Base-by-base conservation (phyloP, 2,329 filamentous ascomycete genomes). In the Colletotrichum sp. region DNA sequence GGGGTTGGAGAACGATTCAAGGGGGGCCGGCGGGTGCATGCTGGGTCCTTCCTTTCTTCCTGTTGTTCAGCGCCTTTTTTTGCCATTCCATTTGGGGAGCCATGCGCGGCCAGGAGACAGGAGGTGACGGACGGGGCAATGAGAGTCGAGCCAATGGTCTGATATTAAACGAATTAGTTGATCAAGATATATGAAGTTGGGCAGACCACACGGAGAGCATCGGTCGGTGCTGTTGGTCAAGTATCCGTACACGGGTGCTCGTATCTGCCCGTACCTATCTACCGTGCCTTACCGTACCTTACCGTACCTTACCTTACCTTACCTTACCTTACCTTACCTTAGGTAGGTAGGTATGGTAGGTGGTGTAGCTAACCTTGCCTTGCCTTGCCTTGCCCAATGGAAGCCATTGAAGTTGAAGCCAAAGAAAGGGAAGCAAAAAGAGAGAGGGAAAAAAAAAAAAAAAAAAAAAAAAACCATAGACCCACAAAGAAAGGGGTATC, bases 11-110 rank as follows among this genome's bases (percentile, higher is more conserved):
- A 63, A 49, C 62, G 12, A 57, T 69, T 66, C 32, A 62, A 62
- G 72, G 62, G 68, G 72, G 28, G 12, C 18, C 34, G 60, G 62
- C 63, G 60, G 72, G 36, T 72, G 68, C 52, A 55, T 72, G 62
- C 49, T 68, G 30, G 68, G 68, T 39, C 44, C 62, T 49, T 67
- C 68, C 68, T 59, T 34, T 34, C 52, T 39, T 60, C 12, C 55
- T 68, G n/a, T 26, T 60, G 52, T 44, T 64, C 34, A 44, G 62
- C 30, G 34, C 30, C 9, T 39, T 64, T 64, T 64, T 64, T 30
- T 59, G 21, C 26, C 26, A 21, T 59, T 59, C 26, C 26, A 59
- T 26, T 59, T 63, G 30, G 59, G 62, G 34, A 44, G 62, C 62
- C 62, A 64, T 67, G 44, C 44, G 65, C 24, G 13, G 67, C 72